Percentiles rank a stretch among this genome's conserved stretches.
These are phyloP conservation scores for Saccharomycopsis sp. DNA, from an alignment of 805 yeast genomes.

Conservation along the genomic window DNA sequence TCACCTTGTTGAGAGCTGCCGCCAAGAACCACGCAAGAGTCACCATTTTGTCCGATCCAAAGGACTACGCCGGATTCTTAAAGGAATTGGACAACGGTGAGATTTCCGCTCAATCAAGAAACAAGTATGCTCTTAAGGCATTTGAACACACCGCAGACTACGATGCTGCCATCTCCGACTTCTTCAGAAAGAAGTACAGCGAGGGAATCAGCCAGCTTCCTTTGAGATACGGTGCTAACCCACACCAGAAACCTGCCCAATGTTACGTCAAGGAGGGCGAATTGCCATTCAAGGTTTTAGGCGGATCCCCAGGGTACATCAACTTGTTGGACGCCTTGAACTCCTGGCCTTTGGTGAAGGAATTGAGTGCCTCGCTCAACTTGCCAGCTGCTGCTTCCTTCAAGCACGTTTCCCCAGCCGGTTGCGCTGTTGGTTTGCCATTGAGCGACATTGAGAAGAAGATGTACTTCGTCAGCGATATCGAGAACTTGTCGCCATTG, in stretches of 20 bases:
- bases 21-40: slow-evolving; percentile 98
- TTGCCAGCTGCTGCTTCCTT: slow-evolving; percentile 98
- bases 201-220: slow-evolving; percentile 88
- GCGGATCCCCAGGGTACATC: slow-evolving; percentile 97
- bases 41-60: slow-evolving; percentile 90
- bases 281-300: slow-evolving; percentile 87
- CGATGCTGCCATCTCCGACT: slow-evolving; percentile 92
- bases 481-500: slow-evolving; percentile 90
- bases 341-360: slow-evolving; percentile 98
- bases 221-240: slow-evolving; percentile 96
- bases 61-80: slow-evolving; percentile 82
- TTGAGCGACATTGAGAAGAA: slow-evolving; percentile 86
- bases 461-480: slow-evolving; percentile 90
- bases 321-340: slow-evolving; percentile 93
- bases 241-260: slow-evolving; percentile 99
- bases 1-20: slow-evolving; percentile 94
- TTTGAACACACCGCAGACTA: slow-evolving; percentile 98
- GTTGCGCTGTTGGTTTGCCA: slow-evolving; percentile 96
- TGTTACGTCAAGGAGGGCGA: slow-evolving; percentile 83
- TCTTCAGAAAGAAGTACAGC: slow-evolving; percentile 93
- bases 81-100: slow-evolving; percentile 73
- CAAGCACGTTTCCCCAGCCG: slow-evolving; percentile 99
- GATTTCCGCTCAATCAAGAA: slow-evolving; percentile 65
- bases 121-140: slow-evolving; percentile 88
- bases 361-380: slow-evolving; percentile 86